These are phyloP conservation scores for Polygonum aviculare DNA, from an alignment of 148 eudicot species.

Conservation along the genomic window DNA sequence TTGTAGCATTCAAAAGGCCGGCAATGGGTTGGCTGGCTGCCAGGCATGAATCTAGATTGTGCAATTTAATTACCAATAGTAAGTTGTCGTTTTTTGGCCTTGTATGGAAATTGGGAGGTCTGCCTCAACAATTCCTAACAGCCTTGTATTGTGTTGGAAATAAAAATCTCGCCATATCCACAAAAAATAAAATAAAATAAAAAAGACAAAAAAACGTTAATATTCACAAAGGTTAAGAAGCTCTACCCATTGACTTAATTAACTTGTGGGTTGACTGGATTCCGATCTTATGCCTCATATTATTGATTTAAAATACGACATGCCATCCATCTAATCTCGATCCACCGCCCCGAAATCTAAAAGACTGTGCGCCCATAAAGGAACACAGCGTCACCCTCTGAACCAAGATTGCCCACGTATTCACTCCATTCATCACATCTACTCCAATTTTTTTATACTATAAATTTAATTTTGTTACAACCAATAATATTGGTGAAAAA, in stretches of 20 bases:
- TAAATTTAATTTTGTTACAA: background rate
- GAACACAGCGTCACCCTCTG: constrained; percentile 19
- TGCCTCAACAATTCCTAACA: constrained; percentile 30
- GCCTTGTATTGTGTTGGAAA: no score
- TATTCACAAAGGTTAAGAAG: no score
- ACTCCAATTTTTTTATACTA: background rate
- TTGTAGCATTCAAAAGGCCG: background rate
- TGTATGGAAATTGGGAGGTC: background rate
- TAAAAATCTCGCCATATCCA: no score
- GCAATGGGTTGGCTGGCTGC: background rate
- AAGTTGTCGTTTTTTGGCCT: background rate
- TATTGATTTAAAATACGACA: no score
- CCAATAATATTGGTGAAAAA: background rate
- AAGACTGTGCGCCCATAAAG: constrained; percentile 15
- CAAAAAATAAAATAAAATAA: no score
- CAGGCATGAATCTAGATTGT: background rate
- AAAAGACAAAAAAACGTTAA: no score
- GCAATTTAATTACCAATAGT: background rate
- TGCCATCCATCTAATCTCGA: no score
- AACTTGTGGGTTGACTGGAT: no score
- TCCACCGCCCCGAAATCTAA: no score
- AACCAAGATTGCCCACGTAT: background rate
- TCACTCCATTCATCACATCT: background rate
- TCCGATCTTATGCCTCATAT: no score
- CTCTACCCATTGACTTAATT: no score